Base-by-base conservation (phyloP, 768 basidiomycete genomes). In the Russula dissimulans region DNA sequence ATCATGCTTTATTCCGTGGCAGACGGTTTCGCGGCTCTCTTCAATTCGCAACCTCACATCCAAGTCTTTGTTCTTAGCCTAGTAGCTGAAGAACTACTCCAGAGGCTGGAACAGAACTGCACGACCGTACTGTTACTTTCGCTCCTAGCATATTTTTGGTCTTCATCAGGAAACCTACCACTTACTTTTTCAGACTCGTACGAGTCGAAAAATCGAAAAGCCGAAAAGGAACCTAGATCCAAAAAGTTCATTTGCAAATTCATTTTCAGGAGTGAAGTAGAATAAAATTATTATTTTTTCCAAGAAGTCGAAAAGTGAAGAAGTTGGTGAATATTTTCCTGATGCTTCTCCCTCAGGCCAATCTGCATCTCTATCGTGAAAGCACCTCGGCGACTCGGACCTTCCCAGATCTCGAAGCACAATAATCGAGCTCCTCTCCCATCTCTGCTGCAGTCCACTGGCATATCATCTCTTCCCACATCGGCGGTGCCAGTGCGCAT, bases 381-480 rank as follows among this genome's bases (percentile, higher is more conserved):
- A 85, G 86, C 17, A 77, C 98, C 42, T 83, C 86, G 43, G 80
- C 88, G 32, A 26, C 22, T 26, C 22, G 1, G 78, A 95, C 46
- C 89, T 92, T 10, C 81, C 97, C 32, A 29, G 49, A 34, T 45
- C 90, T 93, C 46, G 78, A 80, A 32, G 31, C 48, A 87, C 94
- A n/a, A 79, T 95, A 59, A 78, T 80, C 58, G 91, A 92, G 11
- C 76, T 97, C 32, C 76, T 80, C 41, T 74, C 90, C 56, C 82
- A 97, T 61, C 69, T 94, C 2, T 29, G 41, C 4, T 26, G 8
- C 18, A 49, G 18, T 50, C 54, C 51, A 47, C 89, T n/a, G n/a
- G n/a, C n/a, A n/a, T n/a, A n/a, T n/a, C n/a, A n/a, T n/a, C 69
- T 89, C 79, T 97, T 11, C 94, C 95, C 5, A 89, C 95, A 76